These are phyloP conservation scores for Mrakia blollopis DNA, from an alignment of 768 basidiomycete genomes.

Conservation along the genomic window DNA sequence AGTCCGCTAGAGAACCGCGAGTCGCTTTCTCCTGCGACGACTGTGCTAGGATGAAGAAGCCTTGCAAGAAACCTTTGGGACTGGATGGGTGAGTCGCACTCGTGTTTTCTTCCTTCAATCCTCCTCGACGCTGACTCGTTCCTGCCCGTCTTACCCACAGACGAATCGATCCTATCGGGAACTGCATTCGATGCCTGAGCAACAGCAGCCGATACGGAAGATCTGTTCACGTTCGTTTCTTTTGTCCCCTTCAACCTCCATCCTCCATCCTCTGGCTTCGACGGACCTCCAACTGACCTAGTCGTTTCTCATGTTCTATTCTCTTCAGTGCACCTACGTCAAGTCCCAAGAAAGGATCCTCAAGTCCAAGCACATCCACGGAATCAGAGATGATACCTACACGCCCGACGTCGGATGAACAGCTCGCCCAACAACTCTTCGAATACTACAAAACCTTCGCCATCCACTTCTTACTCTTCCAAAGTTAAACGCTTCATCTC, in stretches of 20 bases:
- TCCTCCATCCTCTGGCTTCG: neutral
- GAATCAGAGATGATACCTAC: neutral
- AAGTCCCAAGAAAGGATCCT: neutral
- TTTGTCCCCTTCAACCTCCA: too few relatives aligned
- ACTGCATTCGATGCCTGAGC: neutral
- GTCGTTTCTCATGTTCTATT: neutral
- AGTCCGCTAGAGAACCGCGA: neutral
- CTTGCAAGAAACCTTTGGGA: conserved; percentile 3
- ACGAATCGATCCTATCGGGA: neutral
- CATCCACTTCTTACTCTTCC: too few relatives aligned
- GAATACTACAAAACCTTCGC: neutral
- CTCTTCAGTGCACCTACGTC: conserved; percentile 2
- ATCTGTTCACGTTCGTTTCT: neutral
- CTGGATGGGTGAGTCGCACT: neutral
- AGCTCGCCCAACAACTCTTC: neutral
- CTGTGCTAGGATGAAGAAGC: conserved; percentile 13
- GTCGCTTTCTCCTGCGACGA: conserved; percentile 11
- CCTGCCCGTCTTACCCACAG: neutral
- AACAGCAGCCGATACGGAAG: neutral
- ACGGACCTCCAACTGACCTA: neutral
- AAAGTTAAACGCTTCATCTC: neutral
- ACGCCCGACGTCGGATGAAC: conserved; percentile 2
- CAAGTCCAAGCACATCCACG: conserved; percentile 5
- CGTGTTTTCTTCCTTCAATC: neutral
- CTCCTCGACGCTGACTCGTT: neutral